phyloP scores from a whole-genome alignment of 2,329 filamentous ascomycete species.

The Verruconis gallopava region DNA sequence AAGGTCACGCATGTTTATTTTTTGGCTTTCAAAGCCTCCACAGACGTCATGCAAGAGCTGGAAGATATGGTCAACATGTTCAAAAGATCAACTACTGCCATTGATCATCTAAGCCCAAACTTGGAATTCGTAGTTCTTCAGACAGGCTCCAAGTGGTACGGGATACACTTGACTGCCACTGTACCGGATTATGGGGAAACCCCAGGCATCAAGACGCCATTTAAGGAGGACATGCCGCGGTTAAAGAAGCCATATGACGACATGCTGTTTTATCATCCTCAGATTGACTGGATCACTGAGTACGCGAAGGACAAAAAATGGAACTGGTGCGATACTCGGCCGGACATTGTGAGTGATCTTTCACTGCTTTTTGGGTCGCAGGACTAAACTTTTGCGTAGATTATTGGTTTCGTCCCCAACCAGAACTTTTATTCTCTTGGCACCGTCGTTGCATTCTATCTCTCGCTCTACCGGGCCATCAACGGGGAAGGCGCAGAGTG shows the following conservation, averaged over 20 bases:
- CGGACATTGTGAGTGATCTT: conserved; percentile 20
- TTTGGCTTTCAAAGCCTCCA: conserved; percentile 30
- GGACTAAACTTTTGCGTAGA: neutral
- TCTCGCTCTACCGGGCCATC: conserved; percentile 23
- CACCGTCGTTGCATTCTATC: conserved; percentile 22
- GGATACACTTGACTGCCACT: conserved; percentile 29
- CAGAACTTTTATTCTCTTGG: conserved; percentile 25
- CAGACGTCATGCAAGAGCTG: conserved; percentile 26
- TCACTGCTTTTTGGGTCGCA: neutral
- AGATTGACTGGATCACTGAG: conserved; percentile 23
- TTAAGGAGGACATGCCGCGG: conserved; percentile 21
- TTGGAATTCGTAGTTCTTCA: conserved; percentile 27
- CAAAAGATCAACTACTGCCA: conserved; percentile 24
- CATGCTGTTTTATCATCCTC: conserved; percentile 25
- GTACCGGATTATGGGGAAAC: conserved; percentile 17
- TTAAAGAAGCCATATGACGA: conserved; percentile 19
- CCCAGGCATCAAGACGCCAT: conserved; percentile 23
- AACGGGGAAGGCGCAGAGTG: conserved; percentile 23
- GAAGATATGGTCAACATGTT: conserved; percentile 31
- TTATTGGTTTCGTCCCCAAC: conserved; percentile 26
- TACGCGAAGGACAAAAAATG: conserved; percentile 21
- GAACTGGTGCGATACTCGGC: conserved; percentile 26
- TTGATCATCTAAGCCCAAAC: conserved; percentile 21
- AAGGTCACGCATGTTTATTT: conserved; percentile 34
- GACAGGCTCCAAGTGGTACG: conserved; percentile 27